Percentiles rank a stretch among this genome's conserved stretches.
phyloP scores from a whole-genome alignment of 306 rosid genomes.

The Comarum palustre region DNA sequence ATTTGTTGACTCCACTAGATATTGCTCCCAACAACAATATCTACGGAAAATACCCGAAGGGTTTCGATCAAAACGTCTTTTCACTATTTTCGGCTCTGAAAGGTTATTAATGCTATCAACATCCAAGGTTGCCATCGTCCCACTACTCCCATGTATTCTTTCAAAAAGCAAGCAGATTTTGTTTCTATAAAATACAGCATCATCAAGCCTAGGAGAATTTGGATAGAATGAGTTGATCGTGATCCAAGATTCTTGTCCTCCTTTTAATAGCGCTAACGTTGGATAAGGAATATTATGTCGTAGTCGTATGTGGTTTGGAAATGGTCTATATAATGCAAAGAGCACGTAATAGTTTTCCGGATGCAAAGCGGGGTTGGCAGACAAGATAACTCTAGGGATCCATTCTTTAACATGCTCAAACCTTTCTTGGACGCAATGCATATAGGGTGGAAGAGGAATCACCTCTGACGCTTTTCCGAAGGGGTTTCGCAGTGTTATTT shows the following conservation, averaged over 20 bases:
- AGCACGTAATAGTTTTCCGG: neutral
- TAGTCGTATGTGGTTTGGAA: no score
- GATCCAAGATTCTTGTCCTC: neutral
- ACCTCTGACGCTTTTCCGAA: neutral
- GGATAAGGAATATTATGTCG: no score
- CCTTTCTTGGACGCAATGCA: neutral
- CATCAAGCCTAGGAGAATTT: neutral
- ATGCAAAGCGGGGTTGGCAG: neutral
- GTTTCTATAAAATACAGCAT: neutral
- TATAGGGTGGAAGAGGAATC: neutral
- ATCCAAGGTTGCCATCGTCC: neutral
- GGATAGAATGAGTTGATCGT: neutral
- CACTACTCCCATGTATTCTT: rapidly evolving
- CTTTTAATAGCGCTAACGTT: neutral
- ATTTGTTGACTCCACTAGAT: neutral
- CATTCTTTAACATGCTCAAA: neutral
- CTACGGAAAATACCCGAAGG: no score
- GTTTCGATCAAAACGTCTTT: neutral
- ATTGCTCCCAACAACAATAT: neutral
- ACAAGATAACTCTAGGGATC: neutral
- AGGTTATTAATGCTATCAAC: neutral
- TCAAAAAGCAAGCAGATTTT: neutral
- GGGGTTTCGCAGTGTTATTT: neutral
- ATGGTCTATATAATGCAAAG: neutral
- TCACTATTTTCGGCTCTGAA: no score